A percentile compares a stretch with the other conserved stretches of the same genome.
Evolutionary conservation across 768 basidiomycete species (phyloP).

Genomic region (Leccinum uliginosum): DNA sequence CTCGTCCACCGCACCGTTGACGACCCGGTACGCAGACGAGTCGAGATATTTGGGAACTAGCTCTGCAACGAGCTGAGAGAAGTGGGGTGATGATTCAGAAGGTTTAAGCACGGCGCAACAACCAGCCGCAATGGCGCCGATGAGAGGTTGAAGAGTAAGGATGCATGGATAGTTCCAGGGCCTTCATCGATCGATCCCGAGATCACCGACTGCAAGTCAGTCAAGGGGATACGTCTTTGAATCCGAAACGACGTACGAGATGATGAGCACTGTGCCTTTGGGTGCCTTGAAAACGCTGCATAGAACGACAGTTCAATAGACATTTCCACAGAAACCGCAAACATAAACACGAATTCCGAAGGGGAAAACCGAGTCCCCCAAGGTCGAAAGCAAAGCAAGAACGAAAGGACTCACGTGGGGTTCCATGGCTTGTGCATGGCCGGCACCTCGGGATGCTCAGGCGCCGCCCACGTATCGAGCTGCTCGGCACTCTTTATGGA

Average conservation of each 20-base stretch:
- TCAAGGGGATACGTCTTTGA: neutral
- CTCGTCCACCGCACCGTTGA: slow-evolving; percentile 45
- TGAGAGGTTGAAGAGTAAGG: slow-evolving; percentile 51
- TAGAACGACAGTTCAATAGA: neutral
- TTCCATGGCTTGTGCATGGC: slow-evolving; percentile 47
- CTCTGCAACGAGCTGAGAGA: slow-evolving; percentile 46
- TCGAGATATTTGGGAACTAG: slow-evolving; percentile 58
- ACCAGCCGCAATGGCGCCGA: slow-evolving; percentile 73
- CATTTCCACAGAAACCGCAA: neutral
- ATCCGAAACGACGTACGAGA: slow-evolving; percentile 42
- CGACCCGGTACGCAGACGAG: slow-evolving; percentile 44
- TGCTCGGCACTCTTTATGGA: slow-evolving; percentile 41
- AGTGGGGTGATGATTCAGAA: slow-evolving; percentile 52
- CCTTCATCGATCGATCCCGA: slow-evolving; percentile 16
- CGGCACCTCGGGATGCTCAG: slow-evolving; percentile 36
- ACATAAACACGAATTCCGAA: neutral
- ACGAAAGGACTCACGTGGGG: slow-evolving; percentile 32
- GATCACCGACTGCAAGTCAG: neutral
- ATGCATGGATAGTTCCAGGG: slow-evolving; percentile 68
- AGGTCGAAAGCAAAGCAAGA: neutral
- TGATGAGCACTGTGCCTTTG: slow-evolving; percentile 59
- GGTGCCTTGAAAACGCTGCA: slow-evolving; percentile 44
- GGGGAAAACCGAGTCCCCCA: neutral
- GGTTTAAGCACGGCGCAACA: slow-evolving; percentile 65
- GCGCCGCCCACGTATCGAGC: slow-evolving; percentile 56